Evolutionary conservation across 331 rosid genomes (phyloP), one percentile per base, ranked within the genome.

Genomic region (Saraca asoca): DNA sequence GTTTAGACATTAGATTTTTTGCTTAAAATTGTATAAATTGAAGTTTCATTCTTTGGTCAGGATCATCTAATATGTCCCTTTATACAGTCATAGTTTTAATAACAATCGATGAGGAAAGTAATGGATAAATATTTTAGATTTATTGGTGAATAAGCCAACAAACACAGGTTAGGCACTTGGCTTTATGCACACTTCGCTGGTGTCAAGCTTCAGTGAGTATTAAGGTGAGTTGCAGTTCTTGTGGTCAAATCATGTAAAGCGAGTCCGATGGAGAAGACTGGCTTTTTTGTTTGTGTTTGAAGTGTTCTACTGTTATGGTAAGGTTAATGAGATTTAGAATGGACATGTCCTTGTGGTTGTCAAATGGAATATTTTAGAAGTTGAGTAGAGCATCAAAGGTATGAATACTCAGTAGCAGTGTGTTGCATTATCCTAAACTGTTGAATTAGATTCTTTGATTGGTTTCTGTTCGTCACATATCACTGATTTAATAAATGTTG

Each of bases 251-350:
- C 65, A 56, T 42, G 31, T 62, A 48, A 43, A 55, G 39, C 56
- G 38, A 34, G 49, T 29, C 38, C 8, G 7, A 15, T 24, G 6
- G 9, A 20, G 14, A 52, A 62, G 49, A 56, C 48, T 29, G 68
- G 46, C 11, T 34, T 68, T 78, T 52, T 39, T 73, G 52, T 52
- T 45, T 71, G 24, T 66, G 24, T 62, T 48, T 66, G 70, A 66
- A 41, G 38, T 10, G n/a, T 53, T 17, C 11, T 20, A 48, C 54
- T 4, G 44, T 12, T 62, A 35, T 24, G 17, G 29, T 58, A 60
- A 72, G 46, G 44, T 19, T 41, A 43, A 56, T 49, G 66, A 58
- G 33, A 58, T 66, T 45, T 71, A 15, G 19, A 58, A 58, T 19
- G 39, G 56, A 51, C 56, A 42, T 24, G 39, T 64, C 38, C 9